Evolutionary conservation across 352 stramenopile genomes (phyloP), one percentile per base, ranked within the genome.

Genomic region (Phytophthora aleatoria): DNA sequence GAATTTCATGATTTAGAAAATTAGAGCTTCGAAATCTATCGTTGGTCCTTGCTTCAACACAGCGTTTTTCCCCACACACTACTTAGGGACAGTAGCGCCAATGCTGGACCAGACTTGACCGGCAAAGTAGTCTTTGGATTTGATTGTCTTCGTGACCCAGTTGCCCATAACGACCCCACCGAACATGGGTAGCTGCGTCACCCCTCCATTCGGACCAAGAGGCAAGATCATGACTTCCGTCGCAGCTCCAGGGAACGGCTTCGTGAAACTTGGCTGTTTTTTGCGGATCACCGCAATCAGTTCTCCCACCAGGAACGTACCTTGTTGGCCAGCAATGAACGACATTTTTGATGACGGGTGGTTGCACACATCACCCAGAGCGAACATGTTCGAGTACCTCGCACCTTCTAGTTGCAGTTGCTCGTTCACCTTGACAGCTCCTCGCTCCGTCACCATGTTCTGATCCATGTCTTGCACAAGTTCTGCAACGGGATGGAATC

Each of bases 351-450:
- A 68, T 6, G 71, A 71, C 27, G 59, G 54, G 49, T 80, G 71
- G 50, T 83, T 78, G 62, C 58, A 74, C 3, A 61, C 66, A 38
- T 83, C 68, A 26, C 71, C 74, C 5, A 81, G n/a, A 49, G 64
- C 69, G 43, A 80, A 82, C 27, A 82, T 67, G 38, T 79, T 57
- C 3, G 48, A 28, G n/a, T 56, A 77, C 26, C 52, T 62, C 0
- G 43, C 48, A 16, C 65, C 60, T 52, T 76, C 71, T 27, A 83
- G 33, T 27, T 78, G 66, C 33, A 78, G 31, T 15, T 73, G 57
- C 0, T 9, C 50, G 35, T 76, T 78, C 38, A 78, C 71, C 11
- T 64, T 71, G 48, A 78, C 52, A 43, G 43, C 28, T 4, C 71
- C 71, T 30, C 50, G 48, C 0, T 64, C 53, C 1, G 55, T 65